Base-by-base conservation (phyloP, 2,329 filamentous ascomycete genomes). In the Ophiocordyceps unilateralis region DNA sequence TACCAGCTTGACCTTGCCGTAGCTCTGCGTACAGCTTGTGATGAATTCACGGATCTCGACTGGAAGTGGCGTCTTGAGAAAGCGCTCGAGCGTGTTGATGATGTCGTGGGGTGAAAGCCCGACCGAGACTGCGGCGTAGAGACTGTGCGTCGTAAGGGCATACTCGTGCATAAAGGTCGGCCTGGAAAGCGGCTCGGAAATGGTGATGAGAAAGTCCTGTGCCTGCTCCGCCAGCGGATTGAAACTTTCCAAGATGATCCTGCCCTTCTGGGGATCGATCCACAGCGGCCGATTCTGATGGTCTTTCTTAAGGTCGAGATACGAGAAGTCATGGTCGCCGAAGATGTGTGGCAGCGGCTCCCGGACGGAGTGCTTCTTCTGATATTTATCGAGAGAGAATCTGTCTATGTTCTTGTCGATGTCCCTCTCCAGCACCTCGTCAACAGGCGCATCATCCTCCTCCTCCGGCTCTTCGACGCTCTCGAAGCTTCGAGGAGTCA, bases 111-210 rank as follows among this genome's bases (percentile, higher is more conserved):
- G 85, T 42, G 84, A 81, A 46, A 96, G 66, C n/a, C 91, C 91
- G 46, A 96, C 87, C 7, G 87, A 94, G 4, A 96, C 85, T 36
- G 91, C 91, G 24, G 91, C 89, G 61, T 96, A 95, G 43, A 98
- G 69, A 61, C 86, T 94, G 62, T 96, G 88, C 21, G 83, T 79
- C 2, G 87, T 95, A 53, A 98, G 73, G 44, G 80, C 76, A 61
- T 96, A 96, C 62, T 98, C 89, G 66, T 96, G 91, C 49, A 96
- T 76, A 55, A 87, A 89, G 5, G 79, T 83, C 45, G 91, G 89
- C 46, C 89, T 78, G 30, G 88, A 95, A 46, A 89, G 70, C 17
- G 89, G 91, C 64, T 98, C 89, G 48, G 89, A 85, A 51, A 98
- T 89, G 40, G 91, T 94, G 53, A 93, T 94, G 46, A 98, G 69